Conservation (phyloP, 2,329 filamentous ascomycete species). For the Colletotrichum lindemuthianum region DNA sequence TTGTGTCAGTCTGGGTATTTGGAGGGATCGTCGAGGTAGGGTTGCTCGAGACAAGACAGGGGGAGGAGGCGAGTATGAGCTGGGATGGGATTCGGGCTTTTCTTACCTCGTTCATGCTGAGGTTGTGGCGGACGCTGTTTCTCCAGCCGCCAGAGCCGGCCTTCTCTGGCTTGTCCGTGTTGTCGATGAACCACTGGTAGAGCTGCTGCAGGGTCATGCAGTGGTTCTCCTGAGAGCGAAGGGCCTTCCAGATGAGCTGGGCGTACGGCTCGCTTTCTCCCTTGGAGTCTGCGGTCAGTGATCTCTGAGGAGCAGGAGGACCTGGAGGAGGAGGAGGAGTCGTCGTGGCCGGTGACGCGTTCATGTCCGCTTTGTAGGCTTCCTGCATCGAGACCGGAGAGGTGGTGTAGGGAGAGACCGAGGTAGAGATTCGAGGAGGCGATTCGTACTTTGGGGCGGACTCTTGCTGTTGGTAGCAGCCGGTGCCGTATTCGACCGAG, state of each 20-base stretch:
- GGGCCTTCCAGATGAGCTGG: slow-evolving; percentile 79
- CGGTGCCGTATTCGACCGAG: slow-evolving; percentile 15
- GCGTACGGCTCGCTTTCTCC: slow-evolving; percentile 77
- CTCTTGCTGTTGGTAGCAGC: slow-evolving; percentile 2
- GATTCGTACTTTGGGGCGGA: slow-evolving; percentile 14
- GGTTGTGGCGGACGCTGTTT: slow-evolving; percentile 94
- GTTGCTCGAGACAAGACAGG: not conserved
- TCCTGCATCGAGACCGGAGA: slow-evolving; percentile 12
- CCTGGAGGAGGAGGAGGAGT: not conserved
- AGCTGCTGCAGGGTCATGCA: slow-evolving; percentile 86
- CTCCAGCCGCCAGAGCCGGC: slow-evolving; percentile 81
- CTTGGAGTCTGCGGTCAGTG: not conserved
- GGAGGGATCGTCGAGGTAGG: slow-evolving; percentile 14
- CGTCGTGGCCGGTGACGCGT: not conserved
- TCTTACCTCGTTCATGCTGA: slow-evolving; percentile 92
- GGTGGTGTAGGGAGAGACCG: slow-evolving; percentile 3
- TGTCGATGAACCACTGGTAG: slow-evolving; percentile 87
- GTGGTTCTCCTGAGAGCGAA: slow-evolving; percentile 72
- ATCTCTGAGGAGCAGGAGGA: not conserved
- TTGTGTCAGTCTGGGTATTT: not conserved
- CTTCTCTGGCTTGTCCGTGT: slow-evolving; percentile 77
- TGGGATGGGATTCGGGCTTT: not conserved
- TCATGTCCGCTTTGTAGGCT: slow-evolving; percentile 1
- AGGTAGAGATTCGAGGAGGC: not conserved
- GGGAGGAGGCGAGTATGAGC: not conserved